These are phyloP conservation scores for Hymenoscyphus infarciens DNA, from an alignment of 2,329 filamentous ascomycete species.

Conservation along the genomic window DNA sequence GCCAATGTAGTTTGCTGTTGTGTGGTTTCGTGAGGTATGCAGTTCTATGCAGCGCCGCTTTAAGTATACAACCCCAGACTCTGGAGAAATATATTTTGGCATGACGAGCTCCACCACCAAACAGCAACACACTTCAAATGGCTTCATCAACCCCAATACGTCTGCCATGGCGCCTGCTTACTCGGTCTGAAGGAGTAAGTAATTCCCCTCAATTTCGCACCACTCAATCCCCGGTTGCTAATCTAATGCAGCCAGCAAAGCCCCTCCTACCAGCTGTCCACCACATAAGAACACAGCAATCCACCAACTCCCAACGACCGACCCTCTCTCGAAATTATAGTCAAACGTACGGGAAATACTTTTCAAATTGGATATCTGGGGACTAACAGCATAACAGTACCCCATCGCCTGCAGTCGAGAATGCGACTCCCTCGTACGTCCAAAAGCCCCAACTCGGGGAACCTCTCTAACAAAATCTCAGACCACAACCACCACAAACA, in stretches of 20 bases:
- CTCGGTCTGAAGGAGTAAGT: constrained; percentile 20
- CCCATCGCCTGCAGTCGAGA: constrained; percentile 3
- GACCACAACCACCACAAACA: constrained; percentile 7
- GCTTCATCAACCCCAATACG: constrained; percentile 27
- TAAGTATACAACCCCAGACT: not conserved
- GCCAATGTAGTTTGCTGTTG: no score
- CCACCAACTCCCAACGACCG: constrained; percentile 2
- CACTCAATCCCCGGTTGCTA: constrained; percentile 4
- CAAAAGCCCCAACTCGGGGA: not conserved
- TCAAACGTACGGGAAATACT: not conserved
- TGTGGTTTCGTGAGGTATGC: no score
- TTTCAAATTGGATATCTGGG: not conserved
- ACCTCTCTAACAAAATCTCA: constrained; percentile 11
- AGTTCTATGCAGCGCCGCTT: not conserved
- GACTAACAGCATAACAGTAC: constrained; percentile 8
- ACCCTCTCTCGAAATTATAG: constrained; percentile 12
- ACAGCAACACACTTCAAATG: constrained; percentile 20
- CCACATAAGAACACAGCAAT: constrained; percentile 11
- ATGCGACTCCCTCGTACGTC: constrained; percentile 3
- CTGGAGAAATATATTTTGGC: constrained; percentile 18
- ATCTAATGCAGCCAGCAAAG: constrained; percentile 21
- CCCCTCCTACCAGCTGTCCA: constrained; percentile 14
- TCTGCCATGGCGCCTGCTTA: constrained; percentile 27
- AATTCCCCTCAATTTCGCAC: not conserved
- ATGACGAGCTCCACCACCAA: not conserved